Conservation (phyloP, 106 monocot genomes). For the Acorus gramineus region DNA sequence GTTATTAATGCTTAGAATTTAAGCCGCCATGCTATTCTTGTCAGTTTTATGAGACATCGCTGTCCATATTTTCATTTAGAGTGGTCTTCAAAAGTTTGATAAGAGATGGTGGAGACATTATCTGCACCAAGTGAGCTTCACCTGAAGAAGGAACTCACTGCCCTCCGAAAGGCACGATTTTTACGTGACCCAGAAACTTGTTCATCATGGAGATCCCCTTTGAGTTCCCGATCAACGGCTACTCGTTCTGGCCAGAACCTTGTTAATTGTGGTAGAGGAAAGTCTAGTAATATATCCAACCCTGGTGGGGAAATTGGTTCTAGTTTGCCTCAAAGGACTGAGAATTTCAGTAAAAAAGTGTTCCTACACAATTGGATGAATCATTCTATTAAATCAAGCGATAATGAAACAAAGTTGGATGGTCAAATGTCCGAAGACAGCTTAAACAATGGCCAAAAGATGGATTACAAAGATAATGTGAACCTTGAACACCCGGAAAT, state of each 20-base stretch:
- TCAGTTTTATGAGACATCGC: not conserved
- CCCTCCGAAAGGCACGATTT: constrained; percentile 57
- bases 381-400: constrained; percentile 55
- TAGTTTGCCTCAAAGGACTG: constrained; percentile 19
- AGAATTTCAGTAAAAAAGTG: constrained; percentile 37
- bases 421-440: constrained; percentile 23
- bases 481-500: constrained; percentile 22
- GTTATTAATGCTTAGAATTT: not conserved
- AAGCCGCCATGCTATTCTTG: not conserved
- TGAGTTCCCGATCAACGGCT: constrained; percentile 56
- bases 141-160: constrained; percentile 82
- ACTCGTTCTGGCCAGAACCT: constrained; percentile 15
- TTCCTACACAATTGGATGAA: constrained; percentile 80
- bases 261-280: constrained; percentile 17
- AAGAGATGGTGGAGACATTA: constrained; percentile 51
- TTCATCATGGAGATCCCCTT: constrained; percentile 80
- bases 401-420: constrained; percentile 38
- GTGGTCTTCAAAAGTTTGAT: not conserved
- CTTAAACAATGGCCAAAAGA: constrained; percentile 16
- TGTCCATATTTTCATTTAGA: not conserved
- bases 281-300: constrained; percentile 10
- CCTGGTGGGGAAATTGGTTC: constrained; percentile 1
- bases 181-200: constrained; percentile 88
- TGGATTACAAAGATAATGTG: constrained; percentile 20
- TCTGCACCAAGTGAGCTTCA: constrained; percentile 86